A percentile compares a stretch with the other conserved stretches of the same genome.
Conservation (phyloP, 306 rosid genomes). For the Prunus mume region DNA sequence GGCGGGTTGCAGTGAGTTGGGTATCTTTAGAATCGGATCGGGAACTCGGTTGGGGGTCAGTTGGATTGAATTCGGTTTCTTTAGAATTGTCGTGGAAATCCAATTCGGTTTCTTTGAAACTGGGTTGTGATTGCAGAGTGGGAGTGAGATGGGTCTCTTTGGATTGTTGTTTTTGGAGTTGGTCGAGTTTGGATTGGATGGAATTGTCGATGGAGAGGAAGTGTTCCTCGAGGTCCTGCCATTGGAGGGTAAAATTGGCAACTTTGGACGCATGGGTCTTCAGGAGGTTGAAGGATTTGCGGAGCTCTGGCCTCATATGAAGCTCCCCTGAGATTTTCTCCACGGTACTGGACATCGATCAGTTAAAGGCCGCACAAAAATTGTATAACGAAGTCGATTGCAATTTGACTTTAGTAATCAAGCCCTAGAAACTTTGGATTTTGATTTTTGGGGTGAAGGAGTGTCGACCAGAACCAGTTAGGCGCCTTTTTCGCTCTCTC, state of each 20-base stretch:
- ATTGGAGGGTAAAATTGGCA: constrained; percentile 42
- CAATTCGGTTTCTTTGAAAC: neutral
- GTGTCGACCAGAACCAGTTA: neutral
- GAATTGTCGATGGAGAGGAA: constrained; percentile 25
- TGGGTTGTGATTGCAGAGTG: neutral
- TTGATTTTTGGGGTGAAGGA: neutral
- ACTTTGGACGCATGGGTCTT: constrained; percentile 41
- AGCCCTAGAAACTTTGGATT: neutral
- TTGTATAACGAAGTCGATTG: neutral
- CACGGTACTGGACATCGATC: constrained; percentile 12
- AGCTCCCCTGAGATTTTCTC: constrained; percentile 6
- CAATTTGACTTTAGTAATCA: neutral
- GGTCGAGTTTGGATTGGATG: constrained; percentile 20
- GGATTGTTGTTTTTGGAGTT: neutral
- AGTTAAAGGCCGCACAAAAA: neutral
- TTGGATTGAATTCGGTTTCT: neutral
- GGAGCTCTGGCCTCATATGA: constrained; percentile 7
- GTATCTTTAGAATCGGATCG: neutral
- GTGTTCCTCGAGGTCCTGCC: constrained; percentile 46
- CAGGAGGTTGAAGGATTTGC: constrained; percentile 36
- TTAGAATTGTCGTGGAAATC: neutral
- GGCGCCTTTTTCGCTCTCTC: no score
- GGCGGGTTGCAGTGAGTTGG: neutral
- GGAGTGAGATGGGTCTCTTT: constrained; percentile 11
- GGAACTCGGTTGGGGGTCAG: neutral